These are phyloP conservation scores for Neonectria punicea DNA, from an alignment of 2,329 filamentous ascomycete genomes.

Conservation along the genomic window DNA sequence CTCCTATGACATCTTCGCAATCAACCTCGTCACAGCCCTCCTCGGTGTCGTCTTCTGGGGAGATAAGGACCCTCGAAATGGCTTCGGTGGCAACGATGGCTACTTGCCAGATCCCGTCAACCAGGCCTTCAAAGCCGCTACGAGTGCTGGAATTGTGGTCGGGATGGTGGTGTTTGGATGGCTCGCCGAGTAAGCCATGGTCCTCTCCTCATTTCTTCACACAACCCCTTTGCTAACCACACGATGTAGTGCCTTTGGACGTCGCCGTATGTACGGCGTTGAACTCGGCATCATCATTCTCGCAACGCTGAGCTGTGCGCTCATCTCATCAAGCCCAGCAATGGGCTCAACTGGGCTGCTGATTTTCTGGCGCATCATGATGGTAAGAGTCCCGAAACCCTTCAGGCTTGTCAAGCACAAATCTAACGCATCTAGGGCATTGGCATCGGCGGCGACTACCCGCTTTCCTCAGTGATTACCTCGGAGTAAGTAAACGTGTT, in stretches of 20 bases:
- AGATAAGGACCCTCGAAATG: conserved; percentile 53
- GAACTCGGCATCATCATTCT: conserved; percentile 79
- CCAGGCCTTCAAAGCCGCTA: conserved; percentile 84
- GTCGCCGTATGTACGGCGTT: conserved; percentile 85
- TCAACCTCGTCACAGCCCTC: conserved; percentile 77
- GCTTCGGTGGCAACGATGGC: conserved; percentile 64
- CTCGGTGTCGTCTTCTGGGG: conserved; percentile 82
- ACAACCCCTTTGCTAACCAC: conserved; percentile 25
- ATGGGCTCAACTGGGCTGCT: conserved; percentile 70
- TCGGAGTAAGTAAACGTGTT: conserved; percentile 66
- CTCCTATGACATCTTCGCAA: conserved; percentile 84
- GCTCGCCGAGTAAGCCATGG: conserved; percentile 70
- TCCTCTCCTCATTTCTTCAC: conserved; percentile 10
- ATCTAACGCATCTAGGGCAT: conserved; percentile 60
- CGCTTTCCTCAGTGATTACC: conserved; percentile 82
- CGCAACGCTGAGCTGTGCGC: conserved; percentile 73
- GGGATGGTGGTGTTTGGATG: conserved; percentile 83
- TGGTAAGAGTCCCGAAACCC: conserved; percentile 57
- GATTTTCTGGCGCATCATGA: conserved; percentile 80
- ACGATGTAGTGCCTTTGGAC: conserved; percentile 66
- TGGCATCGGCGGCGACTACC: conserved; percentile 85
- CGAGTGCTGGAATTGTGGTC: conserved; percentile 80
- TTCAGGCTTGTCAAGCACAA: not conserved
- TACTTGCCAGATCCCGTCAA: conserved; percentile 71
- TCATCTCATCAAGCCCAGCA: conserved; percentile 69